Base-by-base conservation (phyloP, 257 asterid species). In the Verbena officinalis region DNA sequence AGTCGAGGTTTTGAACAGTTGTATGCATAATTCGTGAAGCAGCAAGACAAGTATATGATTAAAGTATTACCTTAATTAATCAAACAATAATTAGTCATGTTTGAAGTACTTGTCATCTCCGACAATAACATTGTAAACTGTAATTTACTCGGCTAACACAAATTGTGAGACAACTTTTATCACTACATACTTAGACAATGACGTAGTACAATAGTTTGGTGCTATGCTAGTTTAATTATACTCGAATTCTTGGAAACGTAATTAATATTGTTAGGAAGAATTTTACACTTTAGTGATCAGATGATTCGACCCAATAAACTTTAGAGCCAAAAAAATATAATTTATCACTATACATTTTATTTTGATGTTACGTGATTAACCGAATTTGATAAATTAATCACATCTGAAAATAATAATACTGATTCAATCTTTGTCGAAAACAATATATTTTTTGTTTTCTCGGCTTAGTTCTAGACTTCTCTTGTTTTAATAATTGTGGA, bases 91-190 rank as follows among this genome's bases (percentile, higher is more conserved):
- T 51, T 51, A 51, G 55, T 20, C 36, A 9, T 4, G 14, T 22
- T 51, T 7, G 1, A 23, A 22, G 57, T 21, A 3, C 15, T 51
- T 4, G 36, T 51, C 21, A 51, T 51, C 57, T 51, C 57, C 57
- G 36, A 51, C 57, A 51, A 51, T 34, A 51, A 51, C 57, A 51
- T 51, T 31, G 57, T 22, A 22, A 22, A 11, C 8, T 22, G 57
- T 23, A 11, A 21, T 51, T 48, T 19, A 19, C 19, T 48, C 22
- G 36, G 57, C 17, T 12, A 51, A 48, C 19, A 45, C 3, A 51
- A 11, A 51, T 51, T 51, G 4, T 22, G 30, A 9, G 33, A 50
- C 16, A 50, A 21, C 55, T 21, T 17, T 20, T 10, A 8, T 20
- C 0, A 48, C 17, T 48, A 17, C 54, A 48, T 16, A 48, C 9